Conservation (phyloP, 257 asterid genomes). For the Hygrophila difformis region DNA sequence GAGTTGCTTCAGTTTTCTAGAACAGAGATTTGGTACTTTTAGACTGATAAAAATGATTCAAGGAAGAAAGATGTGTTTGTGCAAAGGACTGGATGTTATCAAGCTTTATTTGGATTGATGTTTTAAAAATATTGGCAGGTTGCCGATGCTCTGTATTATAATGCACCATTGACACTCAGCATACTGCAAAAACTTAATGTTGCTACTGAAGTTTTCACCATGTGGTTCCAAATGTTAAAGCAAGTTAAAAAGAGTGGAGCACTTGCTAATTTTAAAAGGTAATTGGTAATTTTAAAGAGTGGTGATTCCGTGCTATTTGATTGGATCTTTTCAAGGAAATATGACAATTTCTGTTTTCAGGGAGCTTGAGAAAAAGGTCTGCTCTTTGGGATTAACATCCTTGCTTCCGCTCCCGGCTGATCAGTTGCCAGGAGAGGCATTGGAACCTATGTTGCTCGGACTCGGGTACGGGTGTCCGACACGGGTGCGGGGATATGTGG, state of each 20-base stretch:
- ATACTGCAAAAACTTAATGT: constrained; percentile 85
- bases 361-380: constrained; percentile 93
- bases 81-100: no score
- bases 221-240: constrained; percentile 94
- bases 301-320: no score
- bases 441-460: no score
- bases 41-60: constrained; percentile 9
- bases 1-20: no score
- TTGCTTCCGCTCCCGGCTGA: constrained; percentile 85
- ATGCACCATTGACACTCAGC: constrained; percentile 60
- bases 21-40: constrained; percentile 12
- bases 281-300: background rate
- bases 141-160: constrained; percentile 91
- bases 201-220: constrained; percentile 81
- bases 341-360: constrained; percentile 32
- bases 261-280: constrained; percentile 80
- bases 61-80: no score
- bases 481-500: no score
- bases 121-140: constrained; percentile 66
- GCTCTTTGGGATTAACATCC: constrained; percentile 96
- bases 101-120: no score
- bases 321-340: no score
- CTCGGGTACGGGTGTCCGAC: no score
- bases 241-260: constrained; percentile 79
- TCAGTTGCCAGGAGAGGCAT: constrained; percentile 83